phyloP scores from a whole-genome alignment of 192 early-diverging fungal species.

The Piromyces finnis region DNA sequence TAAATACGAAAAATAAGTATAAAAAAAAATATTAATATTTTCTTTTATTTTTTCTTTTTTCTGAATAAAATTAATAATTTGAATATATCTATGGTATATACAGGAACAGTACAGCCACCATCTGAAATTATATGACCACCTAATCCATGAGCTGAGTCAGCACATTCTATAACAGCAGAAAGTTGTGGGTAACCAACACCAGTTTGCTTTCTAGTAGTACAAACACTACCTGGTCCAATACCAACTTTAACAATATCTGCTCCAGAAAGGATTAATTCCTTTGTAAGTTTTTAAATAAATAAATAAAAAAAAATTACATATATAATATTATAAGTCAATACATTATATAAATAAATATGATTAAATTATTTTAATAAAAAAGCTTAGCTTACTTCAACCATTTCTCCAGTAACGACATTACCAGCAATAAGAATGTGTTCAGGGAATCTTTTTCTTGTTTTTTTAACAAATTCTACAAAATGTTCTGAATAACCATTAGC shows the following conservation, averaged over 20 bases:
- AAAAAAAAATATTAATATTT: too few species aligned
- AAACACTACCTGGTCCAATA: background rate
- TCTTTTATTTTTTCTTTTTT: too few species aligned
- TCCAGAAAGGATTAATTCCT: background rate
- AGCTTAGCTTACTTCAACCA: background rate
- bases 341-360: too few species aligned
- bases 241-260: background rate
- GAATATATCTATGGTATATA: background rate
- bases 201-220: background rate
- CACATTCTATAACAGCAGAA: background rate
- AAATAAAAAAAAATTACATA: too few species aligned
- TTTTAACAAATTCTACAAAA: background rate
- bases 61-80: too few species aligned
- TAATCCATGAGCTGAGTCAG: background rate
- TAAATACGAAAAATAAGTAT: background rate
- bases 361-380: too few species aligned
- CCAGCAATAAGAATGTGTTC: background rate
- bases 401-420: conserved; percentile 1
- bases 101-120: background rate
- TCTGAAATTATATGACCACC: background rate
- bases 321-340: too few species aligned
- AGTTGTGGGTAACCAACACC: background rate
- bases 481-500: conserved; percentile 1
- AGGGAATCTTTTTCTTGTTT: background rate
- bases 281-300: too few species aligned